Percentiles rank a stretch among this genome's conserved stretches.
Conservation (phyloP, 495 filamentous ascomycete species). For the Penicilliopsis zonata region DNA sequence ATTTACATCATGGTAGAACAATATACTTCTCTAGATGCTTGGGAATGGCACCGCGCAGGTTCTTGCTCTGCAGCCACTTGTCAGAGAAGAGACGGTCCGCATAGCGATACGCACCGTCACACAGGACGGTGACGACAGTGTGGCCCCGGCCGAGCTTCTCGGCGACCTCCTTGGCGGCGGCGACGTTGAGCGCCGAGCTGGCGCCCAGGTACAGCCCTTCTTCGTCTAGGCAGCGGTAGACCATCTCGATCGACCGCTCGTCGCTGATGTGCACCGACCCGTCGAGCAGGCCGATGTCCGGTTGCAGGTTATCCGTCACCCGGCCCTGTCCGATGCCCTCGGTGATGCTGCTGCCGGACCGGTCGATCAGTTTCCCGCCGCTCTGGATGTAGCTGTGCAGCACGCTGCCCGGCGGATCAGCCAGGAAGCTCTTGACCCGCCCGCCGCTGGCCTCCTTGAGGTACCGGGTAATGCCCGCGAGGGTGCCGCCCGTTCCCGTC, state of each 20-base stretch:
- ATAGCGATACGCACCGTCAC: slow-evolving; percentile 93
- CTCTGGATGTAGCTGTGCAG: slow-evolving; percentile 84
- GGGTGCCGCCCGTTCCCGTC: slow-evolving; percentile 84
- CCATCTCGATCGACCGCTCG: slow-evolving; percentile 94
- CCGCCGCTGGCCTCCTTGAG: slow-evolving; percentile 75
- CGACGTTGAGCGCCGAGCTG: slow-evolving; percentile 86
- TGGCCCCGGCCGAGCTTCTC: slow-evolving; percentile 81
- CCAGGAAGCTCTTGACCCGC: slow-evolving; percentile 76
- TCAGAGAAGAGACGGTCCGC: slow-evolving; percentile 84
- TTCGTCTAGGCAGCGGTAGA: slow-evolving; percentile 93
- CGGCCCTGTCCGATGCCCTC: slow-evolving; percentile 97
- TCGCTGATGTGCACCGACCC: slow-evolving; percentile 79
- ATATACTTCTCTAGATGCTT: slow-evolving; percentile 83
- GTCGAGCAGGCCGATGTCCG: slow-evolving; percentile 75
- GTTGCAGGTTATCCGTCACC: slow-evolving; percentile 85
- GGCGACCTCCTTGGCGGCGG: slow-evolving; percentile 87
- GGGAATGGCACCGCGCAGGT: slow-evolving; percentile 70
- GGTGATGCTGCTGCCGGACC: slow-evolving; percentile 83
- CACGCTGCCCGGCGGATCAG: slow-evolving; percentile 86
- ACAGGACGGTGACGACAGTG: slow-evolving; percentile 86
- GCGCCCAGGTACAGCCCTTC: slow-evolving; percentile 95
- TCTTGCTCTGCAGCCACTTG: slow-evolving; percentile 82
- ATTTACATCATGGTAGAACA: slow-evolving; percentile 68
- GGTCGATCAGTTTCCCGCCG: slow-evolving; percentile 68
- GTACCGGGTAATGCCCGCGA: slow-evolving; percentile 83